These are phyloP conservation scores for Metschnikowia cerradonensis DNA, from an alignment of 805 yeast species.

Conservation along the genomic window DNA sequence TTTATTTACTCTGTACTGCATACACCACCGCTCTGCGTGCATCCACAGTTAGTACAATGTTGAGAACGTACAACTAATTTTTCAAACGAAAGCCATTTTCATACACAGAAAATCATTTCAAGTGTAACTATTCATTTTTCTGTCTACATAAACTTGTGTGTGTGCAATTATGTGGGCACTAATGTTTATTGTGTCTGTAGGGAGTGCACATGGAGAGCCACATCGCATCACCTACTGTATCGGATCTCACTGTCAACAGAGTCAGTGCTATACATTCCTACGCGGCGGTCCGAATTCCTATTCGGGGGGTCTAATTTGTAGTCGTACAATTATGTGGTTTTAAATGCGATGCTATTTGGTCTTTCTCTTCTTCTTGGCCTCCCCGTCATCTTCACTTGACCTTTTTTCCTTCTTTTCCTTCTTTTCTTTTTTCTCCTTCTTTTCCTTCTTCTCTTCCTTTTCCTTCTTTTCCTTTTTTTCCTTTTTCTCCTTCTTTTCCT, in stretches of 20 bases:
- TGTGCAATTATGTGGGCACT: no score
- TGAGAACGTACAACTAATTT: no score
- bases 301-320: not conserved
- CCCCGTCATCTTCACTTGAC: conserved; percentile 15
- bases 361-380: conserved; percentile 5
- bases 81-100: no score
- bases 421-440: conserved; percentile 22
- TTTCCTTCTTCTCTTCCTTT: conserved; percentile 16
- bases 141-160: no score
- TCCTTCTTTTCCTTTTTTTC: conserved; percentile 27
- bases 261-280: conserved; percentile 19
- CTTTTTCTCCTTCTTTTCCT: conserved; percentile 18
- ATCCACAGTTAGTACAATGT: no score
- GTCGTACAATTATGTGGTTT: conserved; percentile 12
- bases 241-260: conserved; percentile 22
- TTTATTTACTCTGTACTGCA: not conserved
- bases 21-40: not conserved
- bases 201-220: not conserved
- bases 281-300: no score
- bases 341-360: conserved; percentile 1
- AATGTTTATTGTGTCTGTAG: not conserved
- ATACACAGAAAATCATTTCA: no score
- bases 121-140: no score
- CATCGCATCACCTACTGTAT: not conserved
- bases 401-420: conserved; percentile 22